These are phyloP conservation scores for Paramecium tetraurelia DNA, from an alignment of 73 alveolate species.

Conservation along the genomic window DNA sequence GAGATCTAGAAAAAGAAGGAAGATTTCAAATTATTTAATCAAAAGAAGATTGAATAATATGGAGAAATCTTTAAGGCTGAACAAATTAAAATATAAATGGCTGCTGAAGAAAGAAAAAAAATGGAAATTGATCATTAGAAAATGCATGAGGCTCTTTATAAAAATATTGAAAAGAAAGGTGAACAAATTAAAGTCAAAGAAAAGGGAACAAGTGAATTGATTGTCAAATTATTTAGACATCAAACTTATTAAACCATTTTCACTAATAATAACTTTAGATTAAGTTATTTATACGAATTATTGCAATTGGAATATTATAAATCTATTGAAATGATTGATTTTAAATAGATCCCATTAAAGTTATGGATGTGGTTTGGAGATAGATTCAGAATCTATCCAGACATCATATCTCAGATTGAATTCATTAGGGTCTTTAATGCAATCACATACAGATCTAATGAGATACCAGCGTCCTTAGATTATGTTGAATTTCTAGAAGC, in stretches of 20 bases:
- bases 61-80: neutral
- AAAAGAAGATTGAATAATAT: slow-evolving; percentile 13
- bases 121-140: neutral
- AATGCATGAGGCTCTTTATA: neutral
- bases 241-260: neutral
- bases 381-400: slow-evolving; percentile 31
- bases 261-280: neutral
- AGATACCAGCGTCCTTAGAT: neutral
- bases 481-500: slow-evolving; percentile 19
- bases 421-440: slow-evolving; percentile 9
- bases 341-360: neutral
- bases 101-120: neutral
- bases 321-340: neutral
- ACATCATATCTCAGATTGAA: neutral
- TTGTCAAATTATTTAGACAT: neutral
- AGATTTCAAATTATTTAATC: slow-evolving; percentile 1
- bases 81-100: neutral
- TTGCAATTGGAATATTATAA: neutral
- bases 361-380: slow-evolving; percentile 55
- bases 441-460: neutral
- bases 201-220: slow-evolving; percentile 19
- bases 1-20: neutral
- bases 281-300: slow-evolving; percentile 21
- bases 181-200: neutral
- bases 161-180: slow-evolving; percentile 23